Conservation (phyloP, 2,329 filamentous ascomycete genomes). For the Penicillium olsonii region DNA sequence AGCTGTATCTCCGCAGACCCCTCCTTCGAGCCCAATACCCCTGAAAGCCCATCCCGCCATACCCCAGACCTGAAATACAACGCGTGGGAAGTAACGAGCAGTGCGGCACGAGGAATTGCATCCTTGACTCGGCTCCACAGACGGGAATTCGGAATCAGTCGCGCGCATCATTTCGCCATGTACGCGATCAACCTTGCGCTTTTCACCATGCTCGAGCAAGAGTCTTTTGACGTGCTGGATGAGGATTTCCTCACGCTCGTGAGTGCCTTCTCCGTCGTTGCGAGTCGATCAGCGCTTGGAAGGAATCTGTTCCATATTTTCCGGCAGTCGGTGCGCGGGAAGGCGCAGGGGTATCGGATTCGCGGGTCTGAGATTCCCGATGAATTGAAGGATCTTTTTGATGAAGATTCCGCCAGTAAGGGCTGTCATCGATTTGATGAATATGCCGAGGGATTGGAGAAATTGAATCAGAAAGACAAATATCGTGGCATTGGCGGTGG, state of each 20-base stretch:
- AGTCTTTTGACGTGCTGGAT: constrained; percentile 35
- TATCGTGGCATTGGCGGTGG: constrained; percentile 30
- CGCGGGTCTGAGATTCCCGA: constrained; percentile 26
- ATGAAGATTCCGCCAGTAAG: constrained; percentile 22
- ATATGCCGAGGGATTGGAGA: constrained; percentile 36
- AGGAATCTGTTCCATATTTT: constrained; percentile 40
- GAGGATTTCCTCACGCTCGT: constrained; percentile 37
- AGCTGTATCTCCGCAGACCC: constrained; percentile 28
- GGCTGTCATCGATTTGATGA: constrained; percentile 29
- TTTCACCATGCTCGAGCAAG: constrained; percentile 34
- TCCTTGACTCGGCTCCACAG: constrained; percentile 32
- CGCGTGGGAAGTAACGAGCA: constrained; percentile 23
- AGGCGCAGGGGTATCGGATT: constrained; percentile 33
- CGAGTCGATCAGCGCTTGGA: constrained; percentile 36
- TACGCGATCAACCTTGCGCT: constrained; percentile 42
- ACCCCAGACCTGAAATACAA: constrained; percentile 24
- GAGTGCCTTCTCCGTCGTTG: constrained; percentile 36
- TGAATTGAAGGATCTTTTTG: constrained; percentile 36
- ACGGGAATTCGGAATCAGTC: constrained; percentile 36
- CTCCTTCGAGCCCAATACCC: constrained; percentile 28
- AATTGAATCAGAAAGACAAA: constrained; percentile 34
- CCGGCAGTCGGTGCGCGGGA: constrained; percentile 33
- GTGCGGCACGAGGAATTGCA: constrained; percentile 35
- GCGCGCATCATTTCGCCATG: constrained; percentile 40
- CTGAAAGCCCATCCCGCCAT: constrained; percentile 29